Evolutionary conservation across 2,329 filamentous ascomycete genomes (phyloP).

Genomic region (Bimuria novae-zelandiae): DNA sequence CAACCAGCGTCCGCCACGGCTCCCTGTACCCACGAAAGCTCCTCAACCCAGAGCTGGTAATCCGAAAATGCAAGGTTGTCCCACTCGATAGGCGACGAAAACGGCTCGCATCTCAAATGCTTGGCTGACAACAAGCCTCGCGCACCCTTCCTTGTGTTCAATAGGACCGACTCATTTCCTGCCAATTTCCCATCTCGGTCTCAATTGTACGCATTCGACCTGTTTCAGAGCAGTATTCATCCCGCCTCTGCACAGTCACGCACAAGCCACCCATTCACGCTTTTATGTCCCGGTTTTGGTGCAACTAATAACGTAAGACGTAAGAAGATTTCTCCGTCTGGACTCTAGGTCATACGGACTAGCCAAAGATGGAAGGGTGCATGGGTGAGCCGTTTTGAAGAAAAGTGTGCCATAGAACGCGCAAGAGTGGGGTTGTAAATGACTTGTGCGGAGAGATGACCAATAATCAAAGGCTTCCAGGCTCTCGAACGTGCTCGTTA

Average conservation of each 20-base stretch:
- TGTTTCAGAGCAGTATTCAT: neutral
- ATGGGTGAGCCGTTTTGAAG: no score
- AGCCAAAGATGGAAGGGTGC: no score
- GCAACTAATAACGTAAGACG: slow-evolving; percentile 5
- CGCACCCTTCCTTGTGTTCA: neutral
- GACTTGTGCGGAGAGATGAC: neutral
- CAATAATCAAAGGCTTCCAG: neutral
- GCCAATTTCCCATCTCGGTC: neutral
- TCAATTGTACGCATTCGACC: neutral
- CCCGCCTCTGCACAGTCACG: neutral
- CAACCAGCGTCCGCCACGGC: no score
- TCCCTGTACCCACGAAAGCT: no score
- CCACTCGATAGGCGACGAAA: no score
- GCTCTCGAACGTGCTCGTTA: neutral
- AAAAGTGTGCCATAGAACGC: neutral
- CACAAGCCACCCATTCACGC: neutral
- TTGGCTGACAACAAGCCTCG: neutral
- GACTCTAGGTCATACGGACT: neutral
- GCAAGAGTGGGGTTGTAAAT: neutral
- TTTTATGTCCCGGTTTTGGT: neutral
- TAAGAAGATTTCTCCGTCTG: neutral
- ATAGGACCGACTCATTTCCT: neutral
- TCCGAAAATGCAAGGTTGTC: no score
- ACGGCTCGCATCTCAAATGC: no score
- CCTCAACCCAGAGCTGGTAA: no score